Conservation (phyloP, 257 asterid species). For the Solanum piurae region DNA sequence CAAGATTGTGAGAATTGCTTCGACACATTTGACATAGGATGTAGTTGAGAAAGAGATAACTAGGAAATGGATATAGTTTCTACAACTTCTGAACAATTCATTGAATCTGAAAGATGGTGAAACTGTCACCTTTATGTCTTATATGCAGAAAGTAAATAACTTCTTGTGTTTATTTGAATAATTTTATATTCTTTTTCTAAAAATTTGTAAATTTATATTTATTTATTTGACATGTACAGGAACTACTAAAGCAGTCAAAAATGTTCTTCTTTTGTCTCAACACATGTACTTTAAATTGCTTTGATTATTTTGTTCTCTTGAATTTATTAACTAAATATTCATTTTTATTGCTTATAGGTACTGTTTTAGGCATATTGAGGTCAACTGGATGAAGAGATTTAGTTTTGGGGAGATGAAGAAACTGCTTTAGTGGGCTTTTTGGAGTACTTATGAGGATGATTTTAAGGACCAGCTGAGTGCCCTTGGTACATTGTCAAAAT, state of each 20-base stretch:
- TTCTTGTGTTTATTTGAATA: too few species aligned
- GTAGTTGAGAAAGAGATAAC: neutral
- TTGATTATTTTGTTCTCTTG: neutral
- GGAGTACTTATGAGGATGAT: neutral
- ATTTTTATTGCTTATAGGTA: neutral
- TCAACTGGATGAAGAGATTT: neutral
- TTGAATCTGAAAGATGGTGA: too few species aligned
- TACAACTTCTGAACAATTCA: too few species aligned
- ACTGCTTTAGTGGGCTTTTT: neutral
- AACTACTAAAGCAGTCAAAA: neutral
- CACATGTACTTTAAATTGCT: neutral
- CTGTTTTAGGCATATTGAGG: neutral
- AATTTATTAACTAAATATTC: neutral
- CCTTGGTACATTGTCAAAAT: neutral
- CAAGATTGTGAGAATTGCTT: neutral
- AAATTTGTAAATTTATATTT: too few species aligned
- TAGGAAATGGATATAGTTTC: neutral
- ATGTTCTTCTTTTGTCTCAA: neutral
- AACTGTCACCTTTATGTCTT: too few species aligned
- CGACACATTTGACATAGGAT: neutral
- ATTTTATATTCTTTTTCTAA: too few species aligned
- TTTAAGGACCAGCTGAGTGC: neutral
- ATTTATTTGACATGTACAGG: neutral
- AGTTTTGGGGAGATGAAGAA: neutral
- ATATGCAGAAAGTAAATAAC: too few species aligned